A percentile compares a stretch with the other conserved stretches of the same genome.
phyloP scores from a whole-genome alignment of 176 grass and related monocot genomes.

The Bothriochloa decipiens region DNA sequence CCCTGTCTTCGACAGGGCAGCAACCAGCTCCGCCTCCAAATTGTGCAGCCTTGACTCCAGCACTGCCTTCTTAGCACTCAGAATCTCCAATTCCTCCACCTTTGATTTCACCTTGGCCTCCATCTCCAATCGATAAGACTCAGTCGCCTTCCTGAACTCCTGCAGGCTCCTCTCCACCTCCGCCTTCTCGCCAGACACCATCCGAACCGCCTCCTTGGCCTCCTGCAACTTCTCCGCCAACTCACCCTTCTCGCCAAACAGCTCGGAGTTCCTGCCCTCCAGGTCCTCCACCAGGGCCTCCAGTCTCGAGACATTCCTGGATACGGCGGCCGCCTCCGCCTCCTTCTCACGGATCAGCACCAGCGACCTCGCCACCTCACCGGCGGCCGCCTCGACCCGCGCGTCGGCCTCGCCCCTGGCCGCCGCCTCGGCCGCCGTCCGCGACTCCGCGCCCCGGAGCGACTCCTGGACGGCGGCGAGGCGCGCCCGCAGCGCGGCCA shows the following conservation, averaged over 20 bases:
- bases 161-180: slow-evolving; percentile 37
- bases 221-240: slow-evolving; percentile 32
- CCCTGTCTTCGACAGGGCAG: slow-evolving; percentile 20
- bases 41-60: slow-evolving; percentile 22
- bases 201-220: slow-evolving; percentile 19
- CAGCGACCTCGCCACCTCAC: slow-evolving; percentile 22
- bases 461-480: slow-evolving; percentile 32
- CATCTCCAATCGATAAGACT: slow-evolving; percentile 11
- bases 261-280: slow-evolving; percentile 35
- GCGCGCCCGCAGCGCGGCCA: slow-evolving; percentile 27
- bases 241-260: slow-evolving; percentile 33
- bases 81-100: slow-evolving; percentile 48
- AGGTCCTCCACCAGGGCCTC: slow-evolving; percentile 26
- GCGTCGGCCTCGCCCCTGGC: slow-evolving; percentile 40
- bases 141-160: slow-evolving; percentile 17
- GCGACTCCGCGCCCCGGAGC: slow-evolving; percentile 14
- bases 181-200: slow-evolving; percentile 22
- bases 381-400: slow-evolving; percentile 32
- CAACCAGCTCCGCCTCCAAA: slow-evolving; percentile 23
- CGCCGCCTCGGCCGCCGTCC: background rate
- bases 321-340: slow-evolving; percentile 45
- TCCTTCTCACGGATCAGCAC: slow-evolving; percentile 39
- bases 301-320: slow-evolving; percentile 23
- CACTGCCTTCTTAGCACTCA: slow-evolving; percentile 34
- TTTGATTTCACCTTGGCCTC: slow-evolving; percentile 31